These are phyloP conservation scores for Candida silvatica DNA, from an alignment of 805 yeast genomes.

Conservation along the genomic window DNA sequence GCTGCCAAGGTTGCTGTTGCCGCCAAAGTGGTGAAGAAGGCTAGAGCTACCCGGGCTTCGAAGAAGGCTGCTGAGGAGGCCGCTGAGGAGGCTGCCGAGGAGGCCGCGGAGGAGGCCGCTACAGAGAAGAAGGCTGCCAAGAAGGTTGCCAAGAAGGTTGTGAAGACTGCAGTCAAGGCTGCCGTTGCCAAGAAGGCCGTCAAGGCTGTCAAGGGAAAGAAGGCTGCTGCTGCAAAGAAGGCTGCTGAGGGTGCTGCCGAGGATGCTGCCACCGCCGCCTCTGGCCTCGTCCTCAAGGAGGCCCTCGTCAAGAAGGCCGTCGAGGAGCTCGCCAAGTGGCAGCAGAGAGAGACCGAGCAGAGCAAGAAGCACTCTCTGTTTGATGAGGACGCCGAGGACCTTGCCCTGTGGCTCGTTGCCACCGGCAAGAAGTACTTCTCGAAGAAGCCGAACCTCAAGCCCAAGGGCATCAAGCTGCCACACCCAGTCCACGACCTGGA, in stretches of 20 bases:
- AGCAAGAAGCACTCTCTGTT: slow-evolving; percentile 12
- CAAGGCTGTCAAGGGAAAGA: slow-evolving; percentile 11
- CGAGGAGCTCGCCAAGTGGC: slow-evolving; percentile 56
- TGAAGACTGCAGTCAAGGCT: neutral
- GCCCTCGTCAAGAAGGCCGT: slow-evolving; percentile 40
- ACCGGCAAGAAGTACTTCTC: slow-evolving; percentile 60
- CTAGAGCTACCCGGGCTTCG: too few species aligned
- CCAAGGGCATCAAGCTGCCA: slow-evolving; percentile 36
- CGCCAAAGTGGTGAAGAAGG: too few species aligned
- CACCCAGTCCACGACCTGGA: slow-evolving; percentile 39
- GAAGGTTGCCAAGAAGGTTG: neutral
- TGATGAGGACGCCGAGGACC: slow-evolving; percentile 37
- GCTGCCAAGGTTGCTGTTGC: too few species aligned
- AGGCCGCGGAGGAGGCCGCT: neutral
- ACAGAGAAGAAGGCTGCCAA: slow-evolving; percentile 1
- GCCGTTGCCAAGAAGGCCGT: slow-evolving; percentile 1
- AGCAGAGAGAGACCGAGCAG: slow-evolving; percentile 25
- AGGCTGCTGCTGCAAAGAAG: slow-evolving; percentile 2
- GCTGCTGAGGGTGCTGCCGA: slow-evolving; percentile 11
- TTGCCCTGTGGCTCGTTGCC: slow-evolving; percentile 49
- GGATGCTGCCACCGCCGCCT: slow-evolving; percentile 5
- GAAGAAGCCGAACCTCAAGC: slow-evolving; percentile 49
- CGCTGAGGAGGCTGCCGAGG: slow-evolving; percentile 2
- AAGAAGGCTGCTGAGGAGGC: too few species aligned
- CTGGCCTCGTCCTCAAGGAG: slow-evolving; percentile 11